Base-by-base conservation (phyloP, 495 filamentous ascomycete genomes). In the Lasiosphaeria hispida region DNA sequence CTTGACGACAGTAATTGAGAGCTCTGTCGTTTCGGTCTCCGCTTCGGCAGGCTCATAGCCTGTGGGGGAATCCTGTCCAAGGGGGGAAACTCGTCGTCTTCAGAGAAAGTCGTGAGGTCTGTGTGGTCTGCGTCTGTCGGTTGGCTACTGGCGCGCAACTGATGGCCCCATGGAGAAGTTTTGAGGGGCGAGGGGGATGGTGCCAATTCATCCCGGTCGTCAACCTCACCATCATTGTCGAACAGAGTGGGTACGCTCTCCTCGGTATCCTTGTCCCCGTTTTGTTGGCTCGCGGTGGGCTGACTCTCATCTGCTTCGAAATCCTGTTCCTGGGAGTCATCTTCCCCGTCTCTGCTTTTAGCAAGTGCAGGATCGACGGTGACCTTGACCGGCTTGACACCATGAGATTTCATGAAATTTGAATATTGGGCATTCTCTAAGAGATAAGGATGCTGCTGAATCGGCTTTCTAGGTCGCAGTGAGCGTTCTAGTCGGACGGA, bases 361-460 rank as follows among this genome's bases (percentile, higher is more conserved):
- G 67, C 50, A 48, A 68, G 57, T 45, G 72, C 71, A 43, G 66
- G 42, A 10, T 69, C 69, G 9, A 60, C 42, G 10, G 72, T 68
- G 36, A 88, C 69, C 47, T 77, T 80, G 36, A 90, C 71, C 0
- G 87, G 87, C 56, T 80, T 83, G 7, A 90, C 57, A 0, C 87
- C 87, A 41, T 84, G 72, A 6, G 80, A 80, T 53, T 80, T 84
- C 67, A 89, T 79, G 8, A 77, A 74, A 7, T 65, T 79, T 17
- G 78, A 75, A 65, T 91, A 90, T 55, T 82, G 81, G n/a, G 79
- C 86, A 61, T 79, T 79, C 62, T 92, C 88, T 5, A 88, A 63
- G 1, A 82, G 67, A 65, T 90, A 92, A 0, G 88, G 88, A 60
- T 89, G 86, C 49, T 90, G 69, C 64, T 92, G 89, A 35, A 90